These are phyloP conservation scores for Cyamopsis tetragonoloba DNA, from an alignment of 306 rosid species.

Conservation along the genomic window DNA sequence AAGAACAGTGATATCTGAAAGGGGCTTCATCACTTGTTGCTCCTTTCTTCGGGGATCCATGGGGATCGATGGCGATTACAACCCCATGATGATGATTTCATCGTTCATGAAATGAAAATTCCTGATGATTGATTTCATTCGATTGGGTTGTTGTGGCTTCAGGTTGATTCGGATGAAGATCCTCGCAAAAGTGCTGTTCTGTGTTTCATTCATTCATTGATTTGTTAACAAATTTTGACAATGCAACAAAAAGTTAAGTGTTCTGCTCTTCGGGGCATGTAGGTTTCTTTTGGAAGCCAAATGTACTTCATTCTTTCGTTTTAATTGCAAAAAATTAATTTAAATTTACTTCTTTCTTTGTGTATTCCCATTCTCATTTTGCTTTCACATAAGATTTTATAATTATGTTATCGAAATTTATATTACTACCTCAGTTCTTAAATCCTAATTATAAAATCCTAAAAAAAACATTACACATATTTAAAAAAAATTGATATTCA, in stretches of 20 bases:
- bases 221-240: not conserved
- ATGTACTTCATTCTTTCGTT: too few relatives aligned
- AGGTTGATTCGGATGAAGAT: not conserved
- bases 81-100: not conserved
- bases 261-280: not conserved
- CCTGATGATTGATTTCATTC: too few relatives aligned
- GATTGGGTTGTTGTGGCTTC: not conserved
- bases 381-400: not conserved
- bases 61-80: too few relatives aligned
- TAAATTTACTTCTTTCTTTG: not conserved
- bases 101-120: not conserved
- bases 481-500: too few relatives aligned
- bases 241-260: not conserved
- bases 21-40: not conserved
- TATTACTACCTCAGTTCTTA: too few relatives aligned
- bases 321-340: too few relatives aligned
- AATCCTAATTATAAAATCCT: too few relatives aligned
- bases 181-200: not conserved
- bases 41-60: too few relatives aligned
- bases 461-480: too few relatives aligned
- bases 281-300: not conserved
- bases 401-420: too few relatives aligned
- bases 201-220: not conserved
- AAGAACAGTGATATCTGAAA: not conserved
- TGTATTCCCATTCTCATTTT: not conserved